Evolutionary conservation across 495 filamentous ascomycete genomes (phyloP), one percentile per base, ranked within the genome.

Genomic region (Opeltia flavorubescens): DNA sequence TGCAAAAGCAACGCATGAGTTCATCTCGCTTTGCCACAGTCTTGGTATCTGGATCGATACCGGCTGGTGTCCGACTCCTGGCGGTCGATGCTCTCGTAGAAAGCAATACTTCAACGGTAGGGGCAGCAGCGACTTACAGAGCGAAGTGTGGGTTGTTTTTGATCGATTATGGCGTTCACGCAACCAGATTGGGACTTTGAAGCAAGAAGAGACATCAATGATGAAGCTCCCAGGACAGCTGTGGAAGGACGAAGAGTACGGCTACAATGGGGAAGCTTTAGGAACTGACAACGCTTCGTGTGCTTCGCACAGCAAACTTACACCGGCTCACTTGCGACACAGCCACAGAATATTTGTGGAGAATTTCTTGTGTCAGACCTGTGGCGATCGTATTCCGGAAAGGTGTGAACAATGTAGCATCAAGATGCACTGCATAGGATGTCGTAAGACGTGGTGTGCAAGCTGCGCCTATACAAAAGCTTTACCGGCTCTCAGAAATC

Each of bases 41-140:
- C 53, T 80, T 24, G 70, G 69, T 1, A 77, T 80, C 38, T 80
- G 74, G 74, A 80, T 75, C 1, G 76, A 80, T 58, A 77, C 76
- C 5, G 73, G 74, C 24, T 78, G 76, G 76, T 80, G 76, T 52
- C 73, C 75, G 7, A 78, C 74, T 7, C 75, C 74, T 12, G 76
- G 73, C 15, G 71, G 68, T 28, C 60, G 76, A 58, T 80, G 76
- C 52, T 71, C 69, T 44, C 58, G 76, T 38, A 59, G 76, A 48
- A 68, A 70, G 34, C 72, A 75, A n/a, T 80, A 80, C 56, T 70
- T 75, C 24, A 60, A 66, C 18, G 69, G 69, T 53, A 66, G 75
- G 18, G 69, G 68, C 12, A 70, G 67, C 0, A 66, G 70, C 41
- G 72, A 69, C 13, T 67, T 65, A 1, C 62, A 66, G 3, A 46